Evolutionary conservation across 192 early-diverging fungal genomes (phyloP), one percentile per base, ranked within the genome.

Genomic region (Cetraspora pellucida): DNA sequence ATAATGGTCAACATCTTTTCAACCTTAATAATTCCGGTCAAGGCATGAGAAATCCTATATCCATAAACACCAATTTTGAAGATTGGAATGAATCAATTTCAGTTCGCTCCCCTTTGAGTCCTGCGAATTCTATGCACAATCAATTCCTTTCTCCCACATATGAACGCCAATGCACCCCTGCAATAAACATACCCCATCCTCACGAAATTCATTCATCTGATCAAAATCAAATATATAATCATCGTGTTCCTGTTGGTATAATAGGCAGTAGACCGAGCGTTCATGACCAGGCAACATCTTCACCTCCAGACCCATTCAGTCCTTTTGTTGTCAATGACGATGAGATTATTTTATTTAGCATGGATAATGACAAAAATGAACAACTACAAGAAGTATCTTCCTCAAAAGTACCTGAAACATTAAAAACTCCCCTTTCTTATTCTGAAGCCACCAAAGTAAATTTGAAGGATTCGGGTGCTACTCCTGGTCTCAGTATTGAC

Each of bases 401-500:
- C 45, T 28, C 69, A 17, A 74, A 43, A 27, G 17, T 37, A 46
- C 27, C 72, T 25, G 74, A 76, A 54, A 7, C 44, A 54, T 10
- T 28, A 11, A 78, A 78, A 49, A 43, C 57, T 4, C 77, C 71
- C 7, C 69, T 78, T 23, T 64, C 71, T 44, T 78, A 74, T 25
- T 78, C 77, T 52, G 77, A 50, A 44, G 74, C 74, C 25, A 72
- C 77, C 43, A 78, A 78, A 50, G 43, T 70, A 23, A 70, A 70
- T 30, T 46, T 78, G 11, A 78, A 78, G 57, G 77, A 78, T 44
- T 78, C 77, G 17, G 77, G 77, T 45, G 54, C 54, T 63, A 65
- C 77, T 73, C 28, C 59, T 43, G 77, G 77, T 30, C 37, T 78
- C 25, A 72, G 68, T 70, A 59, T 78, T 49, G 77, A 78, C 71